Conservation (phyloP, 192 early-diverging fungal species). For the Coemansia reversa region DNA sequence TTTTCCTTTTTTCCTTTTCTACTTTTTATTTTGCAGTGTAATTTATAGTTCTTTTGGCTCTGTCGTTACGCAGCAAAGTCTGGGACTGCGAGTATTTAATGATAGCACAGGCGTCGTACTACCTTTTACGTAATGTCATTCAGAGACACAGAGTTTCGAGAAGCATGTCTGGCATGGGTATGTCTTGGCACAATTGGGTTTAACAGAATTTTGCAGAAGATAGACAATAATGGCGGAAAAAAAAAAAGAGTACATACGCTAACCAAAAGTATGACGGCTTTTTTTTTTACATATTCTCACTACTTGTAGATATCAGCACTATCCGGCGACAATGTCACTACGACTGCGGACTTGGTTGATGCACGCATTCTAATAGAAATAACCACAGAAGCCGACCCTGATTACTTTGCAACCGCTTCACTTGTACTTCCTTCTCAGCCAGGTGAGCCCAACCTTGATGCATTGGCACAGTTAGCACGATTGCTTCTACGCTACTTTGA, state of each 20-base stretch:
- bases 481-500: constrained; percentile 44
- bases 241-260: no score
- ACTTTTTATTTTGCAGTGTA: not conserved
- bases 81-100: no score
- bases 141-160: constrained; percentile 27
- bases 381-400: constrained; percentile 42
- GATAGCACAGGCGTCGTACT: no score
- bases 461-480: constrained; percentile 46
- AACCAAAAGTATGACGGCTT: no score
- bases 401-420: constrained; percentile 47
- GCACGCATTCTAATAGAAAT: constrained; percentile 37
- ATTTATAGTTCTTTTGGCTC: no score
- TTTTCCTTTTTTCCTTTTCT: not conserved
- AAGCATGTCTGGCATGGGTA: constrained; percentile 42
- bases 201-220: not conserved
- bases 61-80: no score
- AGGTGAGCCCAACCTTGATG: constrained; percentile 42
- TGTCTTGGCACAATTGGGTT: not conserved
- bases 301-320: constrained; percentile 30
- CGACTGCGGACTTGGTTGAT: constrained; percentile 33
- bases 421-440: constrained; percentile 29
- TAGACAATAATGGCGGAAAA: not conserved
- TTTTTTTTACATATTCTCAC: not conserved
- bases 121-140: constrained; percentile 5
- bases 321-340: constrained; percentile 16